Conservation (phyloP, 441 rosid genomes). For the Eutrema salsugineum region DNA sequence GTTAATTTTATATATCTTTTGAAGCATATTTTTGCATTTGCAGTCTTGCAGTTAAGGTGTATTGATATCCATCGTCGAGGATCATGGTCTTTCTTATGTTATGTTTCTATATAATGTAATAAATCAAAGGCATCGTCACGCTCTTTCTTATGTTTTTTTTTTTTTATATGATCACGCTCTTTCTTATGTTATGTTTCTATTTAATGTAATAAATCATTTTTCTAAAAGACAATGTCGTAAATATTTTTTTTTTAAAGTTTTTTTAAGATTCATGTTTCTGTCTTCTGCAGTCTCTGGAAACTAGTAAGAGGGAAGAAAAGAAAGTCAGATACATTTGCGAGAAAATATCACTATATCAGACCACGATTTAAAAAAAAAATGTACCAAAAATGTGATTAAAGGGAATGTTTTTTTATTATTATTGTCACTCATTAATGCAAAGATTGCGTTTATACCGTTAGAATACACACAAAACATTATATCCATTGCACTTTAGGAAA, state of each 20-base stretch:
- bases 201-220: not conserved
- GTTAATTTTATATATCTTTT: not conserved
- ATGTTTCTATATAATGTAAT: not conserved
- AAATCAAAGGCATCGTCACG: no score
- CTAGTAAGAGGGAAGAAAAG: not conserved
- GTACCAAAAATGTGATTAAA: not conserved
- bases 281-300: not conserved
- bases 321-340: not conserved
- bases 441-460: no score
- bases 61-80: not conserved
- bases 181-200: not conserved
- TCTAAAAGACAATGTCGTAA: not conserved
- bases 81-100: not conserved
- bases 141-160: no score
- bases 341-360: not conserved
- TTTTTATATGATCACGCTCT: conserved; percentile 3
- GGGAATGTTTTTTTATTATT: not conserved
- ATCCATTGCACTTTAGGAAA: no score
- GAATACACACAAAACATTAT: no score
- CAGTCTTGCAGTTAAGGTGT: not conserved
- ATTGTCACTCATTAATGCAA: not conserved
- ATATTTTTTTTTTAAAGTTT: not conserved
- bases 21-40: not conserved
- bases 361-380: not conserved
- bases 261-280: not conserved